Conservation (phyloP, 352 stramenopile genomes). For the Globisporangium orthogonon region DNA sequence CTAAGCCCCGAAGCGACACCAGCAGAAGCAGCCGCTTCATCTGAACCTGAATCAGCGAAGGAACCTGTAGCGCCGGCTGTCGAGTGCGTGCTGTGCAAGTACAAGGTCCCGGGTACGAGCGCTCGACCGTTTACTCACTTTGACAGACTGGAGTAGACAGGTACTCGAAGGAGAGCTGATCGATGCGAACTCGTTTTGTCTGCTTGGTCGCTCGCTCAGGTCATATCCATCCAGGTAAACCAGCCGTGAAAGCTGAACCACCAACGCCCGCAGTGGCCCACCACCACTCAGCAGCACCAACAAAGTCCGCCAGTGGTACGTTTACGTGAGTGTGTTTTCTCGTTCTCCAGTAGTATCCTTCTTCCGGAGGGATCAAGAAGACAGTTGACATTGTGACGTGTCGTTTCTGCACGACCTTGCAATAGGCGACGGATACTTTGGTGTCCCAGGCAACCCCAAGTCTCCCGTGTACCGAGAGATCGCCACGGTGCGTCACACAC, state of each 20-base stretch:
- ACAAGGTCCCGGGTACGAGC: conserved; percentile 53
- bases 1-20: background rate
- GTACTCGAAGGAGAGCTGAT: no score
- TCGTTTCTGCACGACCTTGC: background rate
- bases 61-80: conserved; percentile 1
- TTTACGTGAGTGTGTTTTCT: background rate
- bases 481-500: conserved; percentile 22
- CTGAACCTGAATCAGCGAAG: conserved; percentile 7
- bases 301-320: background rate
- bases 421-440: conserved; percentile 42
- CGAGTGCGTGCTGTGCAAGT: conserved; percentile 76
- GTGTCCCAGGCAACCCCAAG: conserved; percentile 33
- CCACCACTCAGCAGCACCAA: conserved; percentile 5
- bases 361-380: no score
- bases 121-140: no score
- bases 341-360: no score
- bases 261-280: conserved; percentile 16
- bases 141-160: no score
- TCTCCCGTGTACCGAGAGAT: conserved; percentile 64
- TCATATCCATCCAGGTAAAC: conserved; percentile 58
- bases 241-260: conserved; percentile 11
- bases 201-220: conserved; percentile 16
- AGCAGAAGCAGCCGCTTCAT: background rate
- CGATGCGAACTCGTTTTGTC: background rate
- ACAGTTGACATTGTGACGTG: background rate